phyloP scores from a whole-genome alignment of 2,329 filamentous ascomycete species.

The Paraphoma sp. region DNA sequence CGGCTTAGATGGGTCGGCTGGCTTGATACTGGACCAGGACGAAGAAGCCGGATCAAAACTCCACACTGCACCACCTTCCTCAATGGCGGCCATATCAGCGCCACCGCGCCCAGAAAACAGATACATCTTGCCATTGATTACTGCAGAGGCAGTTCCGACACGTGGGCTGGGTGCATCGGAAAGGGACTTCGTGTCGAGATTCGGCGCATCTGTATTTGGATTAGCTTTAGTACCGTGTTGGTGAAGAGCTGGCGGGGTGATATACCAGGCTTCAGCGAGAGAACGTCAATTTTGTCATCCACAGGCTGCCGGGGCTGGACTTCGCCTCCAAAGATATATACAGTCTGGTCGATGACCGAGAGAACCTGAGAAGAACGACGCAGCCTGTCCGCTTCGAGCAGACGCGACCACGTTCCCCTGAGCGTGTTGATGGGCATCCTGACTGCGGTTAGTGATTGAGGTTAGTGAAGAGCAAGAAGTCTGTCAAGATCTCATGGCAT shows the following conservation, averaged over 20 bases:
- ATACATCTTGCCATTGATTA: constrained; percentile 75
- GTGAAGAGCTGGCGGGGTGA: constrained; percentile 8
- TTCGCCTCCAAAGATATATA: constrained; percentile 81
- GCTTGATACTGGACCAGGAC: constrained; percentile 70
- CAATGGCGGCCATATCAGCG: constrained; percentile 70
- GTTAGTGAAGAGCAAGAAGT: background rate
- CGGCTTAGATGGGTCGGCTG: constrained; percentile 55
- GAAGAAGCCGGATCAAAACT: constrained; percentile 70
- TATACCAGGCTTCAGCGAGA: constrained; percentile 57
- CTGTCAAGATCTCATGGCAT: background rate
- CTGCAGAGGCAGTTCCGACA: constrained; percentile 74
- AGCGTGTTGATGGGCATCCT: constrained; percentile 30
- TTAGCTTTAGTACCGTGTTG: constrained; percentile 30
- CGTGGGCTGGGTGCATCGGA: constrained; percentile 66
- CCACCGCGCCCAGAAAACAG: constrained; percentile 82
- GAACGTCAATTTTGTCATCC: constrained; percentile 74
- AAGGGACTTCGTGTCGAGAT: constrained; percentile 30
- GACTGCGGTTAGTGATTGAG: constrained; percentile 12
- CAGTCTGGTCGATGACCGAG: constrained; percentile 64
- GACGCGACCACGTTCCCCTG: constrained; percentile 46
- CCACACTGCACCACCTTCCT: constrained; percentile 79
- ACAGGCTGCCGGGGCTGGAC: constrained; percentile 68
- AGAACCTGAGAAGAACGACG: constrained; percentile 78
- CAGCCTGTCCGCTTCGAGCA: constrained; percentile 52
- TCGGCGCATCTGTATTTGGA: constrained; percentile 52